A percentile compares a stretch with the other conserved stretches of the same genome.
These are phyloP conservation scores for Cordyceps cateniannulata DNA, from an alignment of 2,329 filamentous ascomycete genomes.

Conservation along the genomic window DNA sequence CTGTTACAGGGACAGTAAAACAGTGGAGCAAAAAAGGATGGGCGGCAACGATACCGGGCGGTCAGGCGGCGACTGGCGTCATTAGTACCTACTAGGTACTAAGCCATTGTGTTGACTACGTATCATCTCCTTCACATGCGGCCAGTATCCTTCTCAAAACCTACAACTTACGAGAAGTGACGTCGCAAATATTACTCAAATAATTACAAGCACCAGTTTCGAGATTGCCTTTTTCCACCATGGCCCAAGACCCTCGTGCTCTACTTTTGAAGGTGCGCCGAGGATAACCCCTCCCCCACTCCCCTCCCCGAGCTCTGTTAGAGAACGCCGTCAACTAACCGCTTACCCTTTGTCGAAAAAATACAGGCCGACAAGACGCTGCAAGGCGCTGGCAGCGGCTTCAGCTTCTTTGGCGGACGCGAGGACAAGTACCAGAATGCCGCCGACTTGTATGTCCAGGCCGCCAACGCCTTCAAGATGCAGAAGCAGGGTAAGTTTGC, in stretches of 20 bases:
- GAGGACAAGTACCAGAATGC: slow-evolving; percentile 88
- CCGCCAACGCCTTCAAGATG: slow-evolving; percentile 86
- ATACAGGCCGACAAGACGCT: slow-evolving; percentile 79
- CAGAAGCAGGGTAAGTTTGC: slow-evolving; percentile 69
- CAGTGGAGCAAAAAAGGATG: slow-evolving; percentile 2
- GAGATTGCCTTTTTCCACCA: slow-evolving; percentile 26
- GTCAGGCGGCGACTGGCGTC: slow-evolving; percentile 11
- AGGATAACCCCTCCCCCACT: slow-evolving; percentile 21
- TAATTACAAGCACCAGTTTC: not conserved
- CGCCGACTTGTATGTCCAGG: slow-evolving; percentile 79
- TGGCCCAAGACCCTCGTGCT: slow-evolving; percentile 72
- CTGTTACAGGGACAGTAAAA: not conserved
- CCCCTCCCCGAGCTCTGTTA: not conserved
- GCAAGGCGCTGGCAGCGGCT: slow-evolving; percentile 68
- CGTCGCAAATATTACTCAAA: not conserved
- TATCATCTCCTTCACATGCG: slow-evolving; percentile 10
- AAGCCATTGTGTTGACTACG: slow-evolving; percentile 7
- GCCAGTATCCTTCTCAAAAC: not conserved
- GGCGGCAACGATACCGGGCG: not conserved
- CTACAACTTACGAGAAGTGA: not conserved
- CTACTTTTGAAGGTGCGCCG: slow-evolving; percentile 66
- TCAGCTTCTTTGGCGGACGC: slow-evolving; percentile 81
- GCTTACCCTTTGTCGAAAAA: not conserved
- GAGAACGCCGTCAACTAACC: not conserved
- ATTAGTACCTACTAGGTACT: slow-evolving; percentile 2